Evolutionary conservation across 305 asterid species (phyloP), one percentile per base, ranked within the genome.

Genomic region (Stenogyne calaminthoides): DNA sequence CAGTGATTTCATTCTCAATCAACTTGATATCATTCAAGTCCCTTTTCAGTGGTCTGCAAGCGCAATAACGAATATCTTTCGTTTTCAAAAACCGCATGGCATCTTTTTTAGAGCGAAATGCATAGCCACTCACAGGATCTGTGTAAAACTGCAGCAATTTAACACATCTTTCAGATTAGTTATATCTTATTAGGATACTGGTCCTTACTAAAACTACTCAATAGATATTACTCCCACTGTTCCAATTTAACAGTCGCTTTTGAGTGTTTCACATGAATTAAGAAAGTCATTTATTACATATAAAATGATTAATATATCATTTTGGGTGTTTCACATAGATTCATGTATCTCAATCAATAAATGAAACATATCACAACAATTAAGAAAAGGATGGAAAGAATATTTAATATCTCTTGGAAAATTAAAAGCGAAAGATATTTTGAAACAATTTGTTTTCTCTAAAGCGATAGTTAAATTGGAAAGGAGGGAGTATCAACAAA

Each of bases 81-180:
- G 84, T 78, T 73, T 78, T 32, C 80, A 85, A 70, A 78, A 61
- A 85, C 54, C 89, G 82, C 73, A 77, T 42, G 22, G 70, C 89
- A 76, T 85, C 89, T 19, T 36, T 22, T 73, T 82, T 85, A 40
- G 89, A 85, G 55, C 76, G 76, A 49, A 85, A 82, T 44, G 67
- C 29, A 44, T 80, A 82, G 59, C 85, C 85, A 12, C 82, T 80
- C 71, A 64, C 66, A 39, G 87, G 85, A 72, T 85, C 89, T 4
- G 68, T 82, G 80, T 88, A 91, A 55, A 39, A 90, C 97, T 91
- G 95, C 80, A 75, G 65, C 64, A 60, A 52, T 59, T 12, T 29
- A 62, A 55, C 25, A 67, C 39, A 59, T 54, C 49, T 65, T 78
- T 59, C 77, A 67, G 67, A 71, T 71, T 58, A 64, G 80, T 57